phyloP scores from a whole-genome alignment of 805 yeast species.

The Pichia californica region DNA sequence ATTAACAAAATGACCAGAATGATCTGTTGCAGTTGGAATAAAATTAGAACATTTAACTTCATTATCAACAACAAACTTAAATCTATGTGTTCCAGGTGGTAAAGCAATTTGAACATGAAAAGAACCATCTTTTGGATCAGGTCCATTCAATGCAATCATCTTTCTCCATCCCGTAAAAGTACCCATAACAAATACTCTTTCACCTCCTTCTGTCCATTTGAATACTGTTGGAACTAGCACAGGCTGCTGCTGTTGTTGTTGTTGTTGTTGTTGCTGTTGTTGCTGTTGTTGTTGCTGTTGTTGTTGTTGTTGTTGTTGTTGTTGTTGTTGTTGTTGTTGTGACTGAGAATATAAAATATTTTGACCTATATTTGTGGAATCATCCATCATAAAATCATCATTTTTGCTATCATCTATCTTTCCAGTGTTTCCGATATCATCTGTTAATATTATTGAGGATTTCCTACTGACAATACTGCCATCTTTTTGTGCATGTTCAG shows the following conservation, averaged over 20 bases:
- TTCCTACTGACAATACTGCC: constrained; percentile 34
- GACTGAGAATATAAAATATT: background rate
- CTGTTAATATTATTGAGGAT: constrained; percentile 66
- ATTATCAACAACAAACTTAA: constrained; percentile 89
- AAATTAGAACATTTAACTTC: constrained; percentile 83
- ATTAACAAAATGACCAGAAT: constrained; percentile 92
- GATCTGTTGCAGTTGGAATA: constrained; percentile 95
- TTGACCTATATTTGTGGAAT: constrained; percentile 24
- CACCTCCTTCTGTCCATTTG: constrained; percentile 95
- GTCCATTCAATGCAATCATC: constrained; percentile 77
- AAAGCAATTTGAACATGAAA: constrained; percentile 67
- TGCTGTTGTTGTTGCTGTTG: constrained; percentile 1
- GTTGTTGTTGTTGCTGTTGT: background rate
- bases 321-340: background rate
- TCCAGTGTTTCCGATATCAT: constrained; percentile 59
- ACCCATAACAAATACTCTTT: constrained; percentile 91
- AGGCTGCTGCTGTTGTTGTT: constrained; percentile 7
- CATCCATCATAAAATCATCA: constrained; percentile 25
- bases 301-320: constrained; percentile 4
- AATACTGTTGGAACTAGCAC: constrained; percentile 52
- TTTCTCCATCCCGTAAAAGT: constrained; percentile 98
- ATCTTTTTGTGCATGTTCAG: background rate
- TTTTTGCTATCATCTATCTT: constrained; percentile 32
- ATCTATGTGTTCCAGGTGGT: constrained; percentile 89
- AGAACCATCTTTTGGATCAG: constrained; percentile 42